Conservation (phyloP, 2,329 filamentous ascomycete species). For the Cladosporium sp. region DNA sequence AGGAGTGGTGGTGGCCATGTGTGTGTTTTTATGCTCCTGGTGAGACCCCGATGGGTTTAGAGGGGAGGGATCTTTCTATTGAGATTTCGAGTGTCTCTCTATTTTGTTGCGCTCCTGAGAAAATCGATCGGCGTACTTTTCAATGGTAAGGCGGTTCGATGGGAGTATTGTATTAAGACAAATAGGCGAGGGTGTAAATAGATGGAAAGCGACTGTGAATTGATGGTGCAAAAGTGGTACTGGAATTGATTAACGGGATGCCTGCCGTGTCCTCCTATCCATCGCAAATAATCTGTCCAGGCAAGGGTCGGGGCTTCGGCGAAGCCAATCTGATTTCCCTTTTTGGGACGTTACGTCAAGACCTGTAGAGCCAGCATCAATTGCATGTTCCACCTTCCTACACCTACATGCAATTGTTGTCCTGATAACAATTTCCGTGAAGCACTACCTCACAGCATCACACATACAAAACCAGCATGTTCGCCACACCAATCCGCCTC, state of each 20-base stretch:
- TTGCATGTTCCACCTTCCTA: neutral
- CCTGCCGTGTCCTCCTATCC: neutral
- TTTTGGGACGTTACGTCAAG: neutral
- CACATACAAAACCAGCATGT: conserved; percentile 18
- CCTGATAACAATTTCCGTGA: neutral
- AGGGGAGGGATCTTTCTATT: neutral
- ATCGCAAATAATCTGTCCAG: neutral
- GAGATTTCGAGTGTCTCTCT: neutral
- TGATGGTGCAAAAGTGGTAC: neutral
- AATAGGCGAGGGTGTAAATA: neutral
- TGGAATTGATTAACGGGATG: neutral
- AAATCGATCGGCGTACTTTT: neutral
- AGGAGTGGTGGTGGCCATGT: neutral
- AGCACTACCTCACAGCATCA: neutral
- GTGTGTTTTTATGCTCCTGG: neutral
- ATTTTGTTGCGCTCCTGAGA: neutral
- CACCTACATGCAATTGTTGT: neutral
- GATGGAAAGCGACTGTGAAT: neutral
- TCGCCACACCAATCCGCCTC: conserved; percentile 26
- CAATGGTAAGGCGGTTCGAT: neutral
- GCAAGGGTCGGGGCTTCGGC: conserved; percentile 6
- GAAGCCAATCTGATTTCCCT: neutral
- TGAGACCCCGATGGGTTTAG: neutral
- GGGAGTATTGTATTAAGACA: neutral
- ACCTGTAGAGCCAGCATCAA: neutral